These are phyloP conservation scores for Cryptococcus maquisensis DNA, from an alignment of 1,284 basidiomycete species.

Conservation along the genomic window DNA sequence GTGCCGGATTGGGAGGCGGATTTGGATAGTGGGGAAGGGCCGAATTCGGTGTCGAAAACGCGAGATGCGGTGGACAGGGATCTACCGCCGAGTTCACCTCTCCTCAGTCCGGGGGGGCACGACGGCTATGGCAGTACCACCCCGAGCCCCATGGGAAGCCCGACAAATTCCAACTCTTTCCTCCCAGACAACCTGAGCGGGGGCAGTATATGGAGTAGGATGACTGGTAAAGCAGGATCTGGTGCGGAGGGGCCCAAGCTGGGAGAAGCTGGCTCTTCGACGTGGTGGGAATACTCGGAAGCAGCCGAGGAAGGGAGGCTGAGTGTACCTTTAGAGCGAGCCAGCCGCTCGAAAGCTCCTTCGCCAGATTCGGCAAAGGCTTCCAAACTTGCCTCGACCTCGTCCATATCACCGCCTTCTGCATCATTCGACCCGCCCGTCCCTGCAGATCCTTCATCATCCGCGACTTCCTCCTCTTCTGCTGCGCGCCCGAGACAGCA, in stretches of 20 bases:
- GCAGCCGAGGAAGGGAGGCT: background rate
- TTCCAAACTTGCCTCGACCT: conserved; percentile 22
- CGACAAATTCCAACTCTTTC: background rate
- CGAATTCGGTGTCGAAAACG: too few species aligned
- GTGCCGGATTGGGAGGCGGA: conserved; percentile 6
- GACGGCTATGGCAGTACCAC: conserved; percentile 19
- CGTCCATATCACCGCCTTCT: conserved; percentile 16
- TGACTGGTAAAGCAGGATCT: background rate
- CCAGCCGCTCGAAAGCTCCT: background rate
- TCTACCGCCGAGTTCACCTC: conserved; percentile 15
- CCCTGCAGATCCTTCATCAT: too few species aligned
- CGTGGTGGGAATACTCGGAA: background rate
- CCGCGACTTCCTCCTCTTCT: background rate
- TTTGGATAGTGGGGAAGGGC: background rate
- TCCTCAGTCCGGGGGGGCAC: conserved; percentile 7
- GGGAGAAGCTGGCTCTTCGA: background rate
- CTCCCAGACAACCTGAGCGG: background rate
- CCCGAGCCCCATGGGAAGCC: conserved; percentile 12
- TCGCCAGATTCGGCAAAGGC: conserved; percentile 10
- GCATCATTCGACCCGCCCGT: background rate
- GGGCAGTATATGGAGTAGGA: background rate
- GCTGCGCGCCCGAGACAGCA: background rate
- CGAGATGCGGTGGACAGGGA: background rate
- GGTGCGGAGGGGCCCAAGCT: too few species aligned
- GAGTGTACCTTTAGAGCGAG: background rate